Evolutionary conservation across 805 yeast species (phyloP), one percentile per base, ranked within the genome.

Genomic region (Danielia oregonensis): DNA sequence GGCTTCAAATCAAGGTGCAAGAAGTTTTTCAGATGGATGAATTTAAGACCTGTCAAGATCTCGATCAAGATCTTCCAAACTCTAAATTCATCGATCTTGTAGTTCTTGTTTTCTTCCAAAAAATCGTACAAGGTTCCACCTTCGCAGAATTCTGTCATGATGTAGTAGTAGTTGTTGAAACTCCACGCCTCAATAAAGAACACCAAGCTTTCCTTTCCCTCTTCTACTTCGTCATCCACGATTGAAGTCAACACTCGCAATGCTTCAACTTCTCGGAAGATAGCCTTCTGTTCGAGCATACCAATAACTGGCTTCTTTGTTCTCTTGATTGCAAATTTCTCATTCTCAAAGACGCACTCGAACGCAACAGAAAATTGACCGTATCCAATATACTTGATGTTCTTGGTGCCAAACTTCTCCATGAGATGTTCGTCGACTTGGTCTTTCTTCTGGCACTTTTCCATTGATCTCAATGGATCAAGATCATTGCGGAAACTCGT

Each of bases 41-140:
- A 88, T 44, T 77, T 71, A 40, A 93, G 64, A 0, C 97, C 98
- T 51, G 77, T 70, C 26, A 86, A 61, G 12, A 89, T 69, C 55
- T 91, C 98, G 33, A 83, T 81, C 46, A 93, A 67, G 29, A 93
- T 91, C 63, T 93, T 93, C 98, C 98, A 93, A 26, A 91, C 89
- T 48, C 98, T 74, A 83, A 96, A 93, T 57, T 93, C 98, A 55
- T 93, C 98, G 33, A 93, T 69, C 48, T 81, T 48, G 19, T 86
- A 76, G 26, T 80, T 72, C 31, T 82, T 78, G 55, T 79, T 82
- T 45, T 85, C 94, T 21, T 79, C 72, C 34, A 93, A 59, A 52
- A 91, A 93, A 39, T 77, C 76, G 51, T 81, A 93, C 38, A 93
- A 63, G 15, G 93, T 85, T 2, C 97, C 97, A 54, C 89, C 93